phyloP scores from a whole-genome alignment of 768 basidiomycete species.

The Grammothele lineata region DNA sequence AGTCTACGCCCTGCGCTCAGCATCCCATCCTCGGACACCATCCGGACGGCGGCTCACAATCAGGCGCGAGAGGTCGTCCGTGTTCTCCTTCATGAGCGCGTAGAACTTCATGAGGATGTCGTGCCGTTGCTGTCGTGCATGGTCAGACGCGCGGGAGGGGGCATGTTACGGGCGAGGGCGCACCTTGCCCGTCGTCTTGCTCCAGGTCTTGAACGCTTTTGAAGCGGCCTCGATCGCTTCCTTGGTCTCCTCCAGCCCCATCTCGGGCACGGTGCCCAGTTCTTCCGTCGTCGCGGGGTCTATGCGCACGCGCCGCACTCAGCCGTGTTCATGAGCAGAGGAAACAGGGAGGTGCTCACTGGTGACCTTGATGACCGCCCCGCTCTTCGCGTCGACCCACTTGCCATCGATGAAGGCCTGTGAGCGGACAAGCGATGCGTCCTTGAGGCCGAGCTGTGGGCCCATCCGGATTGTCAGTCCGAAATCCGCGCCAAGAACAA shows the following conservation, averaged over 20 bases:
- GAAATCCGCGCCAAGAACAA: no score
- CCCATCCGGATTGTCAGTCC: neutral
- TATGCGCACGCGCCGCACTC: slow-evolving; percentile 24
- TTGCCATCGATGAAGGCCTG: slow-evolving; percentile 82
- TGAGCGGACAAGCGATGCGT: slow-evolving; percentile 67
- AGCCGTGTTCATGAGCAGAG: neutral
- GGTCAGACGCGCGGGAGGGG: neutral
- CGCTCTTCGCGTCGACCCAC: slow-evolving; percentile 78
- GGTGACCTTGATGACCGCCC: slow-evolving; percentile 66
- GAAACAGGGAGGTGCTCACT: slow-evolving; percentile 45
- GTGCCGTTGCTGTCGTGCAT: slow-evolving; percentile 58
- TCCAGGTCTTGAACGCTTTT: slow-evolving; percentile 81
- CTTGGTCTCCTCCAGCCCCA: slow-evolving; percentile 80
- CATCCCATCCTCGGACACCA: neutral
- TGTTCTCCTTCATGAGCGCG: slow-evolving; percentile 73
- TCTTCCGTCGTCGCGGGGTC: slow-evolving; percentile 87
- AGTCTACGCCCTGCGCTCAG: slow-evolving; percentile 45
- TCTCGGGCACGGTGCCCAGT: slow-evolving; percentile 85
- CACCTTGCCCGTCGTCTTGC: slow-evolving; percentile 84
- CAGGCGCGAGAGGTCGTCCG: slow-evolving; percentile 83
- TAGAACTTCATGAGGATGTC: slow-evolving; percentile 80
- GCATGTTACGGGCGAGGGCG: no score
- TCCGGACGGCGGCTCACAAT: slow-evolving; percentile 50
- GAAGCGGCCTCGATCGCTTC: slow-evolving; percentile 80
- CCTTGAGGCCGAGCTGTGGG: slow-evolving; percentile 68